Evolutionary conservation across 768 basidiomycete genomes (phyloP).

Genomic region (Calocybe indica): DNA sequence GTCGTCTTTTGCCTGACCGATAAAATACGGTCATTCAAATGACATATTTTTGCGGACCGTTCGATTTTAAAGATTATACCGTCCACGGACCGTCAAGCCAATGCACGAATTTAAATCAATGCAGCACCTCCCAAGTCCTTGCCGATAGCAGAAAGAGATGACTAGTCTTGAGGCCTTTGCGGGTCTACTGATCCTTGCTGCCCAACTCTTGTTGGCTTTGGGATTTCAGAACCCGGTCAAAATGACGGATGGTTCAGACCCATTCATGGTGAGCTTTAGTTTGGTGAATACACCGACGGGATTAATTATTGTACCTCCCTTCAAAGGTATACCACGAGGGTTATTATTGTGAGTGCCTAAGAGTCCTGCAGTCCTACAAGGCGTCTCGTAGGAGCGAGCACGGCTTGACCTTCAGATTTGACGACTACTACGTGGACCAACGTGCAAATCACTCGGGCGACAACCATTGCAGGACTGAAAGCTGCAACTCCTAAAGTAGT

Average conservation of each 20-base stretch:
- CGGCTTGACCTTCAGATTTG: slow-evolving; percentile 11
- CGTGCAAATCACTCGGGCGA: slow-evolving; percentile 23
- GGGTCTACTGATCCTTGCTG: slow-evolving; percentile 6
- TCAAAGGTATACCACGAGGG: slow-evolving; percentile 17
- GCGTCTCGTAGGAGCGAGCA: too few relatives aligned
- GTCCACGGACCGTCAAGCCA: too few relatives aligned
- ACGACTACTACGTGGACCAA: slow-evolving; percentile 25
- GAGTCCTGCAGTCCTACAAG: too few relatives aligned
- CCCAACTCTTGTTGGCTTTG: slow-evolving; percentile 6
- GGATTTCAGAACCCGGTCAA: slow-evolving; percentile 23
- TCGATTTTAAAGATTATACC: too few relatives aligned
- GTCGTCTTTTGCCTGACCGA: too few relatives aligned
- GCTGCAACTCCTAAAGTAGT: slow-evolving; percentile 25
- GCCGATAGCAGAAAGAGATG: too few relatives aligned
- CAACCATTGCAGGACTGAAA: slow-evolving; percentile 25
- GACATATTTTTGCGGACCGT: too few relatives aligned
- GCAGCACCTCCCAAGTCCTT: too few relatives aligned
- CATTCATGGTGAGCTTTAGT: slow-evolving; percentile 15
- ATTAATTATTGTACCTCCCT: too few relatives aligned
- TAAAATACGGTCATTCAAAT: too few relatives aligned
- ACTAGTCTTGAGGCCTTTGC: not conserved
- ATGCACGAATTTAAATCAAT: too few relatives aligned
- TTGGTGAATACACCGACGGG: too few relatives aligned
- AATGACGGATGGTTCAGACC: slow-evolving; percentile 19
- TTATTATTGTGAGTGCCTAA: slow-evolving; percentile 17